Base-by-base conservation (phyloP, 495 filamentous ascomycete species). In the Penicillium bialowiezense region DNA sequence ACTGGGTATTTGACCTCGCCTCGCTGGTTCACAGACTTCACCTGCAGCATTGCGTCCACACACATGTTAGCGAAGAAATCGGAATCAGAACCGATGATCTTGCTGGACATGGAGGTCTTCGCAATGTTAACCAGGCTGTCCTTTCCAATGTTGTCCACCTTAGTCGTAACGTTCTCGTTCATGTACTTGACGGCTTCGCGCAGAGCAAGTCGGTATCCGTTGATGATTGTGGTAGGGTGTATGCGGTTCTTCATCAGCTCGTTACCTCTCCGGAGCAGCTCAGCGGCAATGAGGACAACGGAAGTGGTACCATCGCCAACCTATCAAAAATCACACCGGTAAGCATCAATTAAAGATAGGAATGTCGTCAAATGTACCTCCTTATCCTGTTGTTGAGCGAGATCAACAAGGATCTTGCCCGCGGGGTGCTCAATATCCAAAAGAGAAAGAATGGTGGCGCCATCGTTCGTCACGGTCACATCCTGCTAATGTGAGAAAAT, bases 181-280 rank as follows among this genome's bases (percentile, higher is more conserved):
- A 99, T 95, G 74, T 96, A 99, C 70, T 92, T 91, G 58, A 99
- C 89, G 41, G 93, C 95, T 76, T 97, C 95, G 51, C 93, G 80
- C 51, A 99, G 82, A 50, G 93, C 93, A 55, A 99, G 82, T 54
- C 93, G 81, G 77, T 97, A 99, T 59, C 93, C 93, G 54, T 89
- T 97, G 68, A 99, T 99, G 72, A 98, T 97, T 44, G 93, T 99
- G 19, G 93, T 99, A 43, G 93, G 95, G 73, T 99, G 93, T 83
- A 99, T 97, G 67, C 91, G 89, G 81, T 97, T 97, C 79, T 93
- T 95, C 86, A 97, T 91, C 54, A 99, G 81, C 72, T 99, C 93
- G 78, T 97, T 99, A 32, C 82, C 93, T 74, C 93, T 82, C 62
- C 87, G 82, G 55, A 99, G 79, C 56, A 99, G 88, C 75, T 99